These are phyloP conservation scores for Termitomyces sp. DNA, from an alignment of 1,284 basidiomycete species.

Conservation along the genomic window DNA sequence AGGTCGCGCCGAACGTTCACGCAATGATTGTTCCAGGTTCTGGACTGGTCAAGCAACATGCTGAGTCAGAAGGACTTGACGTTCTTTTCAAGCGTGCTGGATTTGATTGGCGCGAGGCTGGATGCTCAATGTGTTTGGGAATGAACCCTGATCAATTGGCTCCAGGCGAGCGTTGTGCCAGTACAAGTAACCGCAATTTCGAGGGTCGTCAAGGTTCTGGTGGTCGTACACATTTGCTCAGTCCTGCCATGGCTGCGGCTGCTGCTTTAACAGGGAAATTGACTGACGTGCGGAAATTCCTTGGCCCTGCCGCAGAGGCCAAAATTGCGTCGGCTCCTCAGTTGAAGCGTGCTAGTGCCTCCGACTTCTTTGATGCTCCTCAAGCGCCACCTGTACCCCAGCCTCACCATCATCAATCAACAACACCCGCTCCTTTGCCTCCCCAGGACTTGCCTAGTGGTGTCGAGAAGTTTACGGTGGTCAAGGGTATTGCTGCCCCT, in stretches of 20 bases:
- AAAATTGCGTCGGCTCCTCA: conserved; percentile 42
- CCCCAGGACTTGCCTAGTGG: conserved; percentile 52
- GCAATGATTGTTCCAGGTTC: conserved; percentile 98
- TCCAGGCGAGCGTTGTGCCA: conserved; percentile 90
- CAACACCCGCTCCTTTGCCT: conserved; percentile 37
- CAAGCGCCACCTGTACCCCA: conserved; percentile 61
- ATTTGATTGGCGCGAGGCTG: conserved; percentile 97
- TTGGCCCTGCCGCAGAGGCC: conserved; percentile 46
- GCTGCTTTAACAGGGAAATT: conserved; percentile 88
- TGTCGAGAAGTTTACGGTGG: conserved; percentile 72
- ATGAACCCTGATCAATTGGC: conserved; percentile 96
- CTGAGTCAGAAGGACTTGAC: conserved; percentile 91
- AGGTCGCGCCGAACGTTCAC: conserved; percentile 74
- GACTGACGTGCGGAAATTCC: conserved; percentile 84
- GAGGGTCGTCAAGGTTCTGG: conserved; percentile 92
- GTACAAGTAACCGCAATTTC: conserved; percentile 96
- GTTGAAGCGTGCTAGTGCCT: conserved; percentile 65
- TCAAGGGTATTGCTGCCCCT: conserved; percentile 87
- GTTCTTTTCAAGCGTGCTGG: conserved; percentile 90
- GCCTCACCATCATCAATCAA: conserved; percentile 29
- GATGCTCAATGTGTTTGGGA: conserved; percentile 96
- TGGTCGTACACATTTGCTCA: conserved; percentile 89
- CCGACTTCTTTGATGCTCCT: conserved; percentile 76
- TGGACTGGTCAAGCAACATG: conserved; percentile 91
- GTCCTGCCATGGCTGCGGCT: conserved; percentile 94